Evolutionary conservation across 306 rosid genomes (phyloP), one percentile per base, ranked within the genome.

Genomic region (Cucumis cinereus): DNA sequence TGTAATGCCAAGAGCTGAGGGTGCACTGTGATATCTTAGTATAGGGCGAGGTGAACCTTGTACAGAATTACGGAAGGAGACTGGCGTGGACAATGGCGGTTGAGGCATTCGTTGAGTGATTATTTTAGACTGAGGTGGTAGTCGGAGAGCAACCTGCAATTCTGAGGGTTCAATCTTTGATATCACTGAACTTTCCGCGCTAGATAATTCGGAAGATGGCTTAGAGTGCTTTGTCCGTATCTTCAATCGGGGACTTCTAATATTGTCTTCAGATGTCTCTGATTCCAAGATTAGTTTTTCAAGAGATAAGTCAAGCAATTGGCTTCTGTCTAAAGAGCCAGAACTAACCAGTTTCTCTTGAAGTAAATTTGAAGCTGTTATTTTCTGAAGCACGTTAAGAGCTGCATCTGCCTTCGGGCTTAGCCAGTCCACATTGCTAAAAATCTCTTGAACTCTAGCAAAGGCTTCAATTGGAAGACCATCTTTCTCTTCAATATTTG

Each of bases 401-500:
- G 85, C 89, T 52, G 81, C 89, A 75, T 94, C 96, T 36, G 84
- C 43, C 77, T 87, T 95, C 20, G 96, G 84, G 80, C 89, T 93
- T 79, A 85, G 87, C 98, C 99, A 92, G 61, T 92, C 93, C 56
- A 90, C 96, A 22, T 79, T 78, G 89, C 92, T 89, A 84, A 92
- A 95, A 15, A 90, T 92, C 87, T 95, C 98, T 81, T 95, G 87
- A 83, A 90, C 98, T 79, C 84, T 92, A 22, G 92, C 93, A 84
- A 95, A 92, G 76, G 98, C 93, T 86, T 95, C 99, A 60, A 90
- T 81, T 50, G 98, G 99, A 61, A 95, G 91, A 45, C 97, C 96
- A 74, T 90, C 96, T 84, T 92, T 94, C 80, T 90, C 98, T 85
- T 89, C 96, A 38, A 87, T 61, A 78, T 38, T 80, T 69, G 97